phyloP scores from a whole-genome alignment of 2,329 filamentous ascomycete species.

The Sphaerulina musiva region DNA sequence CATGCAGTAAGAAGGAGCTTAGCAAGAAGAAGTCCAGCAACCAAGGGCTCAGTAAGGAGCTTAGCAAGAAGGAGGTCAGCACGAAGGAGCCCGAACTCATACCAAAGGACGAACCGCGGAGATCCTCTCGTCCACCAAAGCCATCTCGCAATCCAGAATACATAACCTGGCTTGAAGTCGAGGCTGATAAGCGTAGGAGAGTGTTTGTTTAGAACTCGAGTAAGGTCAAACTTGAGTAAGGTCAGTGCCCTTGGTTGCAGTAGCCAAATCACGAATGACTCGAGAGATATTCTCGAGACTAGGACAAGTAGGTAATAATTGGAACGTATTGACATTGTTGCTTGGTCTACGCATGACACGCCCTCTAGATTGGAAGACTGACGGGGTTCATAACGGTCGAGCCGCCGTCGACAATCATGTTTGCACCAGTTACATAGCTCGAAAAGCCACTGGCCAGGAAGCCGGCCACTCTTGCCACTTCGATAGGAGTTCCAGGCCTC shows the following conservation, averaged over 20 bases:
- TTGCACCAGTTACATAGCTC: conserved; percentile 56
- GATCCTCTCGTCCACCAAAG: conserved; percentile 95
- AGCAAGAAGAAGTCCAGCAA: no score
- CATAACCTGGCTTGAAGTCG: neutral
- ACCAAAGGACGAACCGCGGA: conserved; percentile 68
- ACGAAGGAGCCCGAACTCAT: neutral
- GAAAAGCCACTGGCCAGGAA: conserved; percentile 59
- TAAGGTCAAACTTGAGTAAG: neutral
- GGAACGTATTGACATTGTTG: neutral
- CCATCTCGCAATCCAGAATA: conserved; percentile 53
- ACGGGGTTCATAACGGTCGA: conserved; percentile 37
- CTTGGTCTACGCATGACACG: neutral
- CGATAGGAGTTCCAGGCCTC: conserved; percentile 51
- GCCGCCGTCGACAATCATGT: conserved; percentile 57
- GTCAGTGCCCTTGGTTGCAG: neutral
- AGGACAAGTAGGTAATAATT: neutral
- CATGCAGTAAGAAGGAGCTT: no score
- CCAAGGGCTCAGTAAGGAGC: neutral
- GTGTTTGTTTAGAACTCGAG: neutral
- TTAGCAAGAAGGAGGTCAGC: neutral
- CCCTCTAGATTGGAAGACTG: conserved; percentile 25
- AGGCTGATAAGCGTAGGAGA: neutral
- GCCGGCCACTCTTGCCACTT: conserved; percentile 55
- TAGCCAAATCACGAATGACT: neutral
- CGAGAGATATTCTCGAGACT: neutral